Evolutionary conservation across 169 alveolate species (phyloP), one percentile per base, ranked within the genome.

Genomic region (Plasmodium vivax): DNA sequence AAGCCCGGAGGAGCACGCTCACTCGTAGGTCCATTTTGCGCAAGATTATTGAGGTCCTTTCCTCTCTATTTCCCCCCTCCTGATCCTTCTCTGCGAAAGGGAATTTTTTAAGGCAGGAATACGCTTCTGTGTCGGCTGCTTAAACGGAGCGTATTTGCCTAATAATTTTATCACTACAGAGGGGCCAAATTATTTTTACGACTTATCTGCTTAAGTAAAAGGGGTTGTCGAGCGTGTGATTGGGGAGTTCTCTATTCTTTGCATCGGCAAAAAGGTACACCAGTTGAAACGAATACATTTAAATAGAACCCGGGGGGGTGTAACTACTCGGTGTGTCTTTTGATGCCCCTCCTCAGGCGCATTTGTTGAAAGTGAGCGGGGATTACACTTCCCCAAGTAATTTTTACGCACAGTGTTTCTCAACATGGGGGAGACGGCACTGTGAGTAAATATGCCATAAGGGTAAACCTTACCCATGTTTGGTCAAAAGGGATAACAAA

Each of bases 311-410:
- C 41, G 34, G 77, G 12, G n/a, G 19, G 51, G n/a, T 43, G 56
- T 80, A 80, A 5, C 58, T 19, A 43, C 43, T 56, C 9, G 27
- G 85, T 80, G 85, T 80, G 85, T 45, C 74, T 80, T 38, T 80
- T 23, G 23, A 80, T 43, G 2, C 77, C 43, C 77, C 38, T 9
- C n/a, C 36, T 68, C 36, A 62, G 36, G 77, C 32, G 38, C 38
- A 68, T 68, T 68, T 68, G 38, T 68, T 19, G 43, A 23, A 6
- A 27, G 16, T 30, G 38, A 30, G 38, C 9, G n/a, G n/a, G 38
- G 77, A 68, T 68, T 27, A 68, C 36, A 68, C n/a, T 8, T 68
- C 77, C 19, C 14, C 43, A 68, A 27, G 12, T 68, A 68, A 68
- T 23, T 23, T 68, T 2, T 68, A 5, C 32, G n/a, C 19, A 27